Evolutionary conservation across 2,329 filamentous ascomycete genomes (phyloP).

Genomic region (Orbilia quercus): DNA sequence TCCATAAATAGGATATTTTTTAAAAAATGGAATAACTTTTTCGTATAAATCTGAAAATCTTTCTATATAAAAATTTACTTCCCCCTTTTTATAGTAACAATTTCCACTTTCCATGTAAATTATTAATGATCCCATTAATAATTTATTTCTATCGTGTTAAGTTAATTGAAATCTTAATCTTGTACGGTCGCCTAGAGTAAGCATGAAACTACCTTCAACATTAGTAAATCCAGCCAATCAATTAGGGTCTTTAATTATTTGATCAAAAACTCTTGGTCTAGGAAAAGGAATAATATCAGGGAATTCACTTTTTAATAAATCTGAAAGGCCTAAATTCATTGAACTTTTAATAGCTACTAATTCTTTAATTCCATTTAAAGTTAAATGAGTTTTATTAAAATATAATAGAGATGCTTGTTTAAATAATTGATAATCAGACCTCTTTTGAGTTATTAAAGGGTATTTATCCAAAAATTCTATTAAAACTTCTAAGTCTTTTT

Average conservation of each 20-base stretch:
- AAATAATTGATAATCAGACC: conserved; percentile 36
- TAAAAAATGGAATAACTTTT: conserved; percentile 29
- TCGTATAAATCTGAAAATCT: conserved; percentile 26
- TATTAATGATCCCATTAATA: too few species aligned
- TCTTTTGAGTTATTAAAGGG: conserved; percentile 43
- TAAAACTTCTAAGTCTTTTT: not conserved
- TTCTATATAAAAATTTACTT: conserved; percentile 23
- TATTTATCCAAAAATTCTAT: conserved; percentile 54
- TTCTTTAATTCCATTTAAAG: conserved; percentile 37
- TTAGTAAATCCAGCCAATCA: too few species aligned
- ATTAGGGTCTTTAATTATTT: too few species aligned
- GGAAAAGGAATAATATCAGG: too few species aligned
- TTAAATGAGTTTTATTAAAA: conserved; percentile 45
- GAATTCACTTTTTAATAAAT: too few species aligned
- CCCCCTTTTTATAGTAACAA: too few species aligned
- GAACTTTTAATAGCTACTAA: conserved; percentile 27
- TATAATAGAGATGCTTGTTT: conserved; percentile 53
- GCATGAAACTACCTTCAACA: too few species aligned
- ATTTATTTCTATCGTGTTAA: conserved; percentile 20
- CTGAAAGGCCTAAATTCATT: too few species aligned
- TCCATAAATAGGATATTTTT: conserved; percentile 10
- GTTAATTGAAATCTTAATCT: conserved; percentile 16
- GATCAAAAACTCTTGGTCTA: too few species aligned
- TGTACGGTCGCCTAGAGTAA: not conserved
- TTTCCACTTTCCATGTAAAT: too few species aligned